Conservation (phyloP, 345 rosid species). For the Combretum micranthum region DNA sequence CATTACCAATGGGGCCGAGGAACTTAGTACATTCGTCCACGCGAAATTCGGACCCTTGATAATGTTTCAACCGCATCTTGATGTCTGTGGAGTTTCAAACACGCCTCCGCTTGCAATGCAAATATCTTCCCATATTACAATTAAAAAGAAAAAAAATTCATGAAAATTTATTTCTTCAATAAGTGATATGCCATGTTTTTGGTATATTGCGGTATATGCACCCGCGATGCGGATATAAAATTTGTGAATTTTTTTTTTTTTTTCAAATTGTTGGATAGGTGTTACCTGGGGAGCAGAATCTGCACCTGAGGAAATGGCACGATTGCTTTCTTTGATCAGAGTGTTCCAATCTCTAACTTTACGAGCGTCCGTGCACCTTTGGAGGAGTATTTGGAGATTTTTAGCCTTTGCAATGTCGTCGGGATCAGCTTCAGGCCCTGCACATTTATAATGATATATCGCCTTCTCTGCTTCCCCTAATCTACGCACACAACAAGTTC, state of each 20-base stretch:
- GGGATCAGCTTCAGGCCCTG: conserved; percentile 77
- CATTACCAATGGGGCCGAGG: conserved; percentile 67
- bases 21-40: conserved; percentile 55
- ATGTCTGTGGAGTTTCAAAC: conserved; percentile 60
- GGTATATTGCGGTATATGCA: no score
- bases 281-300: conserved; percentile 83
- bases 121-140: conserved; percentile 29
- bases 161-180: background rate
- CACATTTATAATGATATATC: conserved; percentile 69
- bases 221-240: background rate
- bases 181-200: background rate
- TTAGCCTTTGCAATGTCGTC: conserved; percentile 67
- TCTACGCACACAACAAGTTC: conserved; percentile 21
- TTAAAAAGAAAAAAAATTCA: background rate
- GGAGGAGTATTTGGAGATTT: conserved; percentile 45
- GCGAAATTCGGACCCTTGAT: conserved; percentile 44
- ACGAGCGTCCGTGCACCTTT: conserved; percentile 65
- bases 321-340: conserved; percentile 41
- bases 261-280: background rate
- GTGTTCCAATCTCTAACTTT: conserved; percentile 64
- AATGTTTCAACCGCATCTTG: conserved; percentile 68
- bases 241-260: no score
- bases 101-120: conserved; percentile 91
- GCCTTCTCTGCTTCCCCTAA: conserved; percentile 96
- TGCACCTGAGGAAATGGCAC: conserved; percentile 61